Evolutionary conservation across 2,329 filamentous ascomycete species (phyloP), one percentile per base, ranked within the genome.

Genomic region (Huntiella savannae): DNA sequence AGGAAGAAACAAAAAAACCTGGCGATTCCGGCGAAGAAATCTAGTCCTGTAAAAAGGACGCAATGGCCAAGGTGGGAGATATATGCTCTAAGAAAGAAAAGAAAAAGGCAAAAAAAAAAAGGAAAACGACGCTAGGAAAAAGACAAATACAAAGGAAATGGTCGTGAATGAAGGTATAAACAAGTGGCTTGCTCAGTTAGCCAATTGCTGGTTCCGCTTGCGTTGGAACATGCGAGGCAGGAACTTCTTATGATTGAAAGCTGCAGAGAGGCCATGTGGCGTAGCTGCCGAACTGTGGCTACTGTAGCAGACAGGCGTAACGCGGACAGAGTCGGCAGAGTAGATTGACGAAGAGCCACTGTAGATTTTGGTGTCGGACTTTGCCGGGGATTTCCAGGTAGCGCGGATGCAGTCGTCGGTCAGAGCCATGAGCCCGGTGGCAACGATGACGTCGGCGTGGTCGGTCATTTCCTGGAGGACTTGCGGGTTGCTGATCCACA

Each of bases 371-470:
- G 45, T 42, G 54, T 53, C 46, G 54, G 54, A 32, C 53, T 12
- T 67, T 40, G 12, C 28, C 76, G 22, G 22, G 22, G 22, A 2
- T 28, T 28, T 28, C 75, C 84, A 91, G 49, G 74, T 75, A 51
- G 75, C 71, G 61, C 83, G 82, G 66, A 96, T 94, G 64, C 78
- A 84, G 63, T 96, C 85, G 57, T 96, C 88, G 44, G 92, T 80
- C 39, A 96, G 74, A 5, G 82, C 76, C 54, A 93, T 77, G 54
- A 96, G 72, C 17, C 88, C 88, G n/a, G 86, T 91, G 40, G 86
- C 76, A 52, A 96, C 73, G 52, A 96, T 79, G 53, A 93, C 79
- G 60, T 95, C 87, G 51, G 85, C 83, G 56, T 92, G 75, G 59
- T 94, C 87, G 43, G 80, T 81, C 58, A 75, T 66, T 53, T 73